Evolutionary conservation across 1,284 basidiomycete species (phyloP).

Genomic region (Cystobasidium slooffiae): DNA sequence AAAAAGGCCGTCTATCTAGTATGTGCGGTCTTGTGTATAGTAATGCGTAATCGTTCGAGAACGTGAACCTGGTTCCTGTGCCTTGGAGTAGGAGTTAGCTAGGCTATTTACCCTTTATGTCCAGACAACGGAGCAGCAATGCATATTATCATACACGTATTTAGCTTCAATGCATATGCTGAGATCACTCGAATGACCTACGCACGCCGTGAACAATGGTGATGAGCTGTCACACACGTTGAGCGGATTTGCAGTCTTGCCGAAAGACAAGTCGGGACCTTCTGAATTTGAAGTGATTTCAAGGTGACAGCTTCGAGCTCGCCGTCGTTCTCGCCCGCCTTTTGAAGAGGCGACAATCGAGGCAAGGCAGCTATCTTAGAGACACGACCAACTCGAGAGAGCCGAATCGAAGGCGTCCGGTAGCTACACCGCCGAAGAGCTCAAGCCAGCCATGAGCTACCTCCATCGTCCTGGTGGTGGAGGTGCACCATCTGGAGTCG

Average conservation of each 20-base stretch:
- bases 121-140: background rate
- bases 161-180: background rate
- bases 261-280: no score
- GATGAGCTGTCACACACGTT: conserved; percentile 9
- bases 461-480: conserved; percentile 30
- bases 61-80: no score
- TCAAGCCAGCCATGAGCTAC: conserved; percentile 24
- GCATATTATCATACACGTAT: background rate
- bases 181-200: background rate
- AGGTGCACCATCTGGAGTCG: background rate
- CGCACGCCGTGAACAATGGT: background rate
- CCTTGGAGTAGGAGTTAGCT: no score
- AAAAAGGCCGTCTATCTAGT: background rate
- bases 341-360: conserved; percentile 14
- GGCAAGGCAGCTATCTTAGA: background rate
- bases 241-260: background rate
- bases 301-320: background rate
- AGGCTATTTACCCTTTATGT: no score
- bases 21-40: background rate
- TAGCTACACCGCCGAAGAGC: background rate
- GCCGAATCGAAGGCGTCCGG: background rate
- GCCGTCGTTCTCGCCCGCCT: background rate
- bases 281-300: no score
- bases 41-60: background rate
- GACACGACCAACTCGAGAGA: background rate